phyloP scores from a whole-genome alignment of 176 grass and related monocot genomes.

The Poa annua region DNA sequence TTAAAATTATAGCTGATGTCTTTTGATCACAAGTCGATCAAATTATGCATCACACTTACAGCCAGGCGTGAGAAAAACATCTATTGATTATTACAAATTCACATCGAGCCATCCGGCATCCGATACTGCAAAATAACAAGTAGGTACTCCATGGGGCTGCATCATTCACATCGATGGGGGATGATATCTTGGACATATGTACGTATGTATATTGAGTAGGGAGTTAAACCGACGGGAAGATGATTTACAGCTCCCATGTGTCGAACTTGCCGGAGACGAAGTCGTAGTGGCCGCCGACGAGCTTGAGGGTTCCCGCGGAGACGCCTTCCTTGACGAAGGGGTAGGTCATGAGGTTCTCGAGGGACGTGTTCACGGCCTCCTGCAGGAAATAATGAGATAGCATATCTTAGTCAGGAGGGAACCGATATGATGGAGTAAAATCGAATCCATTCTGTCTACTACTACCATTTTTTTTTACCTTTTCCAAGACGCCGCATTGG shows the following conservation, averaged over 20 bases:
- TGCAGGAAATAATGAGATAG: constrained; percentile 28
- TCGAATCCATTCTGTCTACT: neutral
- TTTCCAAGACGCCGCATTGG: constrained; percentile 71
- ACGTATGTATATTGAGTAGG: neutral
- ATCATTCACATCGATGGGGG: neutral
- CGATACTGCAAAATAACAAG: neutral
- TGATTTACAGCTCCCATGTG: constrained; percentile 47
- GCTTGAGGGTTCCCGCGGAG: constrained; percentile 62
- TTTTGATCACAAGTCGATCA: constrained; percentile 43
- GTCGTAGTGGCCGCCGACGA: constrained; percentile 76
- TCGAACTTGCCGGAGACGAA: constrained; percentile 83
- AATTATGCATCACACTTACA: constrained; percentile 52
- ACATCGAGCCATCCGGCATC: constrained; percentile 36
- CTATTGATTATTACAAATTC: constrained; percentile 32
- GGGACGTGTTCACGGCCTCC: constrained; percentile 71
- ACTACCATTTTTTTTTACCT: constrained; percentile 40
- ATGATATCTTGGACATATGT: constrained; percentile 13
- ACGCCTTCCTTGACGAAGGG: constrained; percentile 78
- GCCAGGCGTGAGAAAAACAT: constrained; percentile 30
- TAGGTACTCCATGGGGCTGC: constrained; percentile 19
- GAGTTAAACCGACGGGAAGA: neutral
- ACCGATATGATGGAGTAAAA: neutral
- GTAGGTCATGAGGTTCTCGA: constrained; percentile 73
- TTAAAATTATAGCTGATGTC: constrained; percentile 44
- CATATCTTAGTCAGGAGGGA: neutral